phyloP scores from a whole-genome alignment of 352 stramenopile genomes.

The Plasmopara halstedii region DNA sequence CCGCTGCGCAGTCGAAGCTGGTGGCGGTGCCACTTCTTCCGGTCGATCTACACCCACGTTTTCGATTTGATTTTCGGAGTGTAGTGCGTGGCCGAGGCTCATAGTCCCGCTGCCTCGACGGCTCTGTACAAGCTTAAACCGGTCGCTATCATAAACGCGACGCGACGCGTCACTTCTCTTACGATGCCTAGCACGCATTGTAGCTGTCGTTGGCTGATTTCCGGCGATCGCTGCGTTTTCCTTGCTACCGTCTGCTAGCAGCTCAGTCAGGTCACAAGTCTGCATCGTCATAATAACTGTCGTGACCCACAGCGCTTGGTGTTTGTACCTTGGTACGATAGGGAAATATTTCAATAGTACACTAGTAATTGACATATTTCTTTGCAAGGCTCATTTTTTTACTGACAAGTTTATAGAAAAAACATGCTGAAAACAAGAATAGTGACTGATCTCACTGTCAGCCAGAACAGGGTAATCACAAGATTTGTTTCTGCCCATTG shows the following conservation, averaged over 20 bases:
- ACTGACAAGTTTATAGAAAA: too few species aligned
- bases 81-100: slow-evolving; percentile 3
- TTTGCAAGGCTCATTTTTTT: too few species aligned
- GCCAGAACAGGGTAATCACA: too few species aligned
- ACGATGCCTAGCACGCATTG: slow-evolving; percentile 8
- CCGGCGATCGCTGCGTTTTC: slow-evolving; percentile 15
- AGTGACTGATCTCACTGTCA: too few species aligned
- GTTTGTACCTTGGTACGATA: too few species aligned
- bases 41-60: slow-evolving; percentile 12
- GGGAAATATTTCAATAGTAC: too few species aligned
- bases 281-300: slow-evolving; percentile 24
- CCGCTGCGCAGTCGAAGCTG: slow-evolving; percentile 6
- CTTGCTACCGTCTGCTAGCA: slow-evolving; percentile 11
- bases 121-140: slow-evolving; percentile 33
- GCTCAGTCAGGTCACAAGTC: slow-evolving; percentile 15
- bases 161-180: slow-evolving; percentile 14
- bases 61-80: slow-evolving; percentile 3
- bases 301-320: too few species aligned
- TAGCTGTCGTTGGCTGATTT: slow-evolving; percentile 1
- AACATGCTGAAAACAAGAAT: too few species aligned
- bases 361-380: too few species aligned
- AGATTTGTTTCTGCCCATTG: too few species aligned
- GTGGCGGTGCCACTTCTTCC: not conserved
- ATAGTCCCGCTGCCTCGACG: slow-evolving; percentile 12
- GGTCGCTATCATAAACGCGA: slow-evolving; percentile 25